Evolutionary conservation across 2,329 filamentous ascomycete genomes (phyloP).

Genomic region (Rutstroemia sydowiana): DNA sequence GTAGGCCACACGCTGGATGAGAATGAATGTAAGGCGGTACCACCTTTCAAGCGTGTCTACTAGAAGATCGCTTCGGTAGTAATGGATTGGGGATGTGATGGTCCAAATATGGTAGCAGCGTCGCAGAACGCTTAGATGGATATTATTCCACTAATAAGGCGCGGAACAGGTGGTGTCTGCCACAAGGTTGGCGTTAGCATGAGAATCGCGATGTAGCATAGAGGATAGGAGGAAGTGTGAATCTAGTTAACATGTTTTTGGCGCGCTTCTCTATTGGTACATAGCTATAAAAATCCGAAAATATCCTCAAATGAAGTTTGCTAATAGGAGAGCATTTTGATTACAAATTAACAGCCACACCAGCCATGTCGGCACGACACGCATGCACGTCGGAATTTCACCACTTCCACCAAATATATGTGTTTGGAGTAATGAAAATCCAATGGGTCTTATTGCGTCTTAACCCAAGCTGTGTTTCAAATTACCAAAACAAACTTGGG

Average conservation of each 20-base stretch:
- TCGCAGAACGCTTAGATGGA: background rate
- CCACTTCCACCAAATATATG: too few relatives aligned
- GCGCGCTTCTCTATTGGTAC: background rate
- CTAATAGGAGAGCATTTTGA: too few relatives aligned
- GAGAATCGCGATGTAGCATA: background rate
- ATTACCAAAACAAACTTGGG: too few relatives aligned
- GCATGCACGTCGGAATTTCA: too few relatives aligned
- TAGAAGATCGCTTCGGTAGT: constrained; percentile 36
- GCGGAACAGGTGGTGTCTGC: background rate
- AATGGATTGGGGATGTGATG: background rate
- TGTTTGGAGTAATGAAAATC: too few relatives aligned
- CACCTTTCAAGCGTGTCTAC: constrained; percentile 92
- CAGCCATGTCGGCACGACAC: too few relatives aligned
- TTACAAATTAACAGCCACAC: too few relatives aligned
- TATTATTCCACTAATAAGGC: background rate
- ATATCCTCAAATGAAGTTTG: too few relatives aligned
- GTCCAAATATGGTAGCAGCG: background rate
- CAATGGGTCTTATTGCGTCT: too few relatives aligned
- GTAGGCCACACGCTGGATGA: constrained; percentile 81
- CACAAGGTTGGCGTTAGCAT: background rate
- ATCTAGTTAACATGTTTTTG: constrained; percentile 22
- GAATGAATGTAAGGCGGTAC: constrained; percentile 91
- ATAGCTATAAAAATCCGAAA: background rate
- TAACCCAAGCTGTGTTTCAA: too few relatives aligned
- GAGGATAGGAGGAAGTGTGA: background rate